Evolutionary conservation across 257 asterid genomes (phyloP).

Genomic region (Ballota nigra): DNA sequence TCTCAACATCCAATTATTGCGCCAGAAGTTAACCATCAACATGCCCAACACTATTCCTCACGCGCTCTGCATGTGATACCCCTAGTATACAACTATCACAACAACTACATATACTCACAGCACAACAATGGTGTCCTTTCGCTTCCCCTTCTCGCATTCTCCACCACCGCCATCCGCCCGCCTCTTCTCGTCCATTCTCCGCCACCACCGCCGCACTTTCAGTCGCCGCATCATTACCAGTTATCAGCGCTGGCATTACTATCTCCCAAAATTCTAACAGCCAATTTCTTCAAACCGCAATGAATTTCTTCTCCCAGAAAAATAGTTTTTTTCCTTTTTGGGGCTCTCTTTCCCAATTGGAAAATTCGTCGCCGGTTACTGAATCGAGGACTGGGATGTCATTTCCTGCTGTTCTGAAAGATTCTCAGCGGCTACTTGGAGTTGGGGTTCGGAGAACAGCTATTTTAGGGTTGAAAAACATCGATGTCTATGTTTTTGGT

Average conservation of each 20-base stretch:
- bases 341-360: constrained; percentile 68
- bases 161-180: constrained; percentile 56
- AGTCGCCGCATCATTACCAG: constrained; percentile 36
- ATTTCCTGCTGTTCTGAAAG: constrained; percentile 70
- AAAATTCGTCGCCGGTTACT: constrained; percentile 44
- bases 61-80: too few species aligned
- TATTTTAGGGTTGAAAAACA: constrained; percentile 86
- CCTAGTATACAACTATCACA: too few species aligned
- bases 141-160: constrained; percentile 91
- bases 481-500: constrained; percentile 94
- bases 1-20: too few species aligned
- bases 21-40: too few species aligned
- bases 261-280: constrained; percentile 37
- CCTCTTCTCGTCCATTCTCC: constrained; percentile 36
- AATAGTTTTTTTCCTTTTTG: constrained; percentile 42
- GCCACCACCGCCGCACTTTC: constrained; percentile 36
- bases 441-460: constrained; percentile 67
- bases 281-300: too few species aligned
- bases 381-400: constrained; percentile 74
- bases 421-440: constrained; percentile 84
- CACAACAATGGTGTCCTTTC: constrained; percentile 56
- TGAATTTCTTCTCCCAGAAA: constrained; percentile 38
- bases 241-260: constrained; percentile 54
- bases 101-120: not conserved
- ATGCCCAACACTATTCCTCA: too few species aligned